phyloP scores from a whole-genome alignment of 1,139 yeast genomes.

The Scheffersomyces illinoinensis region DNA sequence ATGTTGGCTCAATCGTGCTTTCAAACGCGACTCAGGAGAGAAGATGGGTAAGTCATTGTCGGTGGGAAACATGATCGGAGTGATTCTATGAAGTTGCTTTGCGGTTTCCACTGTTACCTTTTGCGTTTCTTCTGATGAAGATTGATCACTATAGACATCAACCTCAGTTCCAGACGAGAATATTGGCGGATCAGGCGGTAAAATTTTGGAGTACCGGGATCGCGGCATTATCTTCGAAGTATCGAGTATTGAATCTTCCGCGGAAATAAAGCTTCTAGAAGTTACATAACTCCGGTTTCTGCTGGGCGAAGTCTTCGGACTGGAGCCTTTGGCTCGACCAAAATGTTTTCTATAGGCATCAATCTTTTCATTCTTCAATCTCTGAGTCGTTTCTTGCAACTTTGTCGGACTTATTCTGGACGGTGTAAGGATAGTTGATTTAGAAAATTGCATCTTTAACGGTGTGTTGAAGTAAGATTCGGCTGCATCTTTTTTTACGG shows the following conservation, averaged over 20 bases:
- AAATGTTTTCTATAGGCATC: conserved; percentile 38
- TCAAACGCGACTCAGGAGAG: conserved; percentile 34
- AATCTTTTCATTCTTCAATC: conserved; percentile 34
- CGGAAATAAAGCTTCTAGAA: neutral
- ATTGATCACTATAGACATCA: neutral
- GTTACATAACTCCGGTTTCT: neutral
- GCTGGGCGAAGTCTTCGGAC: conserved; percentile 6
- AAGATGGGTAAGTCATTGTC: conserved; percentile 31
- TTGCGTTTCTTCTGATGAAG: neutral
- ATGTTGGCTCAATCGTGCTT: conserved; percentile 18
- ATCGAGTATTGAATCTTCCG: neutral
- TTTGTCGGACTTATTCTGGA: conserved; percentile 39
- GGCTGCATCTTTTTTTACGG: conserved; percentile 4
- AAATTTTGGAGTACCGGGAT: neutral
- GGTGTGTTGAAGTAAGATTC: conserved; percentile 36
- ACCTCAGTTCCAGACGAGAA: neutral
- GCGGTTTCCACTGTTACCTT: conserved; percentile 35
- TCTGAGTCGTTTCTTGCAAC: conserved; percentile 40
- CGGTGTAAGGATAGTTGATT: conserved; percentile 16
- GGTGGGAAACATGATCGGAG: conserved; percentile 42
- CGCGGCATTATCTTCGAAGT: neutral
- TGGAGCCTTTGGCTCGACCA: conserved; percentile 25
- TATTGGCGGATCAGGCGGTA: conserved; percentile 36
- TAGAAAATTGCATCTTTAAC: conserved; percentile 25
- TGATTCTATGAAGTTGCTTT: conserved; percentile 34